Base-by-base conservation (phyloP, 345 rosid species). In the Trapa bicornis region DNA sequence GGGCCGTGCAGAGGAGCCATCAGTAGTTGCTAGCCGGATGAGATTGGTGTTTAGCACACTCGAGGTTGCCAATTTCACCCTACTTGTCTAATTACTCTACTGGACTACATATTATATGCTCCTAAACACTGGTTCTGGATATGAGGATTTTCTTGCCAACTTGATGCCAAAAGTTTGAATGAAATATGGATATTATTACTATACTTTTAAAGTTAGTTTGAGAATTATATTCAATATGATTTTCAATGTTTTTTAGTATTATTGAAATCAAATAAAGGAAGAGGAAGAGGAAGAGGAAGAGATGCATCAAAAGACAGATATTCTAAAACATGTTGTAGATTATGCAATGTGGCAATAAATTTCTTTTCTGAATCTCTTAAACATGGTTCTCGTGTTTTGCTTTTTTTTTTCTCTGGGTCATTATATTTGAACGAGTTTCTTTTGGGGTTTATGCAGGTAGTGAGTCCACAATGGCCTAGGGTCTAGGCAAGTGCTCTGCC, bases 391-490 rank as follows among this genome's bases (percentile, higher is more conserved):
- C 2, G 17, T 14, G 15, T 36, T 29, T 35, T 64, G 33, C 8
- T 38, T 61, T 38, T 22, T 22, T 22, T 22, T 22, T 22, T 22
- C 29, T 22, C 29, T 22, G 29, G 29, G 10, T 3, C 3, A 38
- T 64, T 5, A 6, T 37, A 54, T 8, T 54, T n/a, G 2, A 33
- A 10, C 33, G 62, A 57, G 37, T 45, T 71, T 42, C 33, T 57
- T 47, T 22, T 22, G 29, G 52, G 67, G 65, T 52, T 69, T 63
- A 65, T 75, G 84, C 91, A 92, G 96, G 89, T 84, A 17, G 98
- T 92, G 70, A 86, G 96, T 80, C 98, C 91, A 65, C 96, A 92
- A 43, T 89, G 98, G 96, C 98, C 96, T 66, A 83, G 73, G 70
- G 89, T 80, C 52, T 92, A 80, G 80, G 42, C 15, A 3, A 16